Percentiles rank a stretch among this genome's conserved stretches.
Conservation (phyloP, 208 protist species). For the Acanthamoeba healyi region DNA sequence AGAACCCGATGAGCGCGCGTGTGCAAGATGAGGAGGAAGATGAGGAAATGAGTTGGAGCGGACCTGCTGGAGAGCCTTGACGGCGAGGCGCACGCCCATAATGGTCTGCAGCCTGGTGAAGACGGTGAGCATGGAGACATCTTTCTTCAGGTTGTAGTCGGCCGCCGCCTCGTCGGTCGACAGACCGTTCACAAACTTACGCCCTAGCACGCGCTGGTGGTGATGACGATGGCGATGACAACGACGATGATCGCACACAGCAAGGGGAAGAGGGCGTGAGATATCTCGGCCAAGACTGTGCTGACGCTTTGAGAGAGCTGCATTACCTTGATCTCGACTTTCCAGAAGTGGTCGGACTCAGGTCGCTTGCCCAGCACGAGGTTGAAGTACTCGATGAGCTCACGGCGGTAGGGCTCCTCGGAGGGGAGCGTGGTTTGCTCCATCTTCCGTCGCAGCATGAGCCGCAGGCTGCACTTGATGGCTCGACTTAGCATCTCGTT, state of each 20-base stretch:
- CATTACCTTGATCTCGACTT: constrained; percentile 53
- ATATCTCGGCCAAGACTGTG: too few species aligned
- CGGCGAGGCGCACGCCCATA: constrained; percentile 5
- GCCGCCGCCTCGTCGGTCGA: not conserved
- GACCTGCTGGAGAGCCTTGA: constrained; percentile 24
- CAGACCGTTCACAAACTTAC: constrained; percentile 22
- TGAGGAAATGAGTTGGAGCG: too few species aligned
- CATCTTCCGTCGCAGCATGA: constrained; percentile 46
- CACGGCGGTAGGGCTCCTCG: constrained; percentile 52
- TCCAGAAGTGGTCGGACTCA: constrained; percentile 46
- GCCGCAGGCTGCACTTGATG: constrained; percentile 16
- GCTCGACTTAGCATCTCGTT: constrained; percentile 58
- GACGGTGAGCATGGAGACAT: constrained; percentile 13
- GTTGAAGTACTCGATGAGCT: constrained; percentile 58
- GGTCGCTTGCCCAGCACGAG: constrained; percentile 26
- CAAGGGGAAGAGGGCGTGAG: too few species aligned
- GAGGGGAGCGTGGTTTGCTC: not conserved
- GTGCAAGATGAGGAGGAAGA: too few species aligned
- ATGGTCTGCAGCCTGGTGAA: constrained; percentile 19
- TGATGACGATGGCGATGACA: too few species aligned
- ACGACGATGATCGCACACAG: too few species aligned
- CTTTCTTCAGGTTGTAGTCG: constrained; percentile 36
- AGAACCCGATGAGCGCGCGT: too few species aligned
- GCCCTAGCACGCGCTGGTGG: not conserved
- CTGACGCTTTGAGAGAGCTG: too few species aligned